phyloP scores from a whole-genome alignment of 2,329 filamentous ascomycete species.

The Venturia effusa region DNA sequence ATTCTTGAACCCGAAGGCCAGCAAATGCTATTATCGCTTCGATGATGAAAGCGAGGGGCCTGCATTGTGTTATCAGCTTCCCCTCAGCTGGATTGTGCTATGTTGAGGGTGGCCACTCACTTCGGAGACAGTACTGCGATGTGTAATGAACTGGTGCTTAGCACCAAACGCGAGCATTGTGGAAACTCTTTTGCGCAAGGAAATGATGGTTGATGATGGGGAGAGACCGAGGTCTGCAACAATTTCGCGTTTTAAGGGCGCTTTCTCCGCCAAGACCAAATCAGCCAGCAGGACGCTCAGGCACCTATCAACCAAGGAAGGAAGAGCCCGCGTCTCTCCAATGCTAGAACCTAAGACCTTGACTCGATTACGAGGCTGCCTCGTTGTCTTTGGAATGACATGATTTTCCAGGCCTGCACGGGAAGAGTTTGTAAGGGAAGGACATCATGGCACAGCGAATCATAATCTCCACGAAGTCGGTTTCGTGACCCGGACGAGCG shows the following conservation, averaged over 20 bases:
- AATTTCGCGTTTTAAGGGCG: neutral
- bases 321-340: neutral
- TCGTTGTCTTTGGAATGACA: neutral
- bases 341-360: neutral
- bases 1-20: neutral
- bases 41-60: neutral
- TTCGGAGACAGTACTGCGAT: too few species aligned
- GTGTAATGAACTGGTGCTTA: too few species aligned
- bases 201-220: neutral
- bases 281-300: neutral
- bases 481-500: too few species aligned
- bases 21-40: neutral
- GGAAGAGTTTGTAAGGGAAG: too few species aligned
- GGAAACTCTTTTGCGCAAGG: too few species aligned
- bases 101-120: too few species aligned
- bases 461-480: too few species aligned
- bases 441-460: too few species aligned
- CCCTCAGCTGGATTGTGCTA: too few species aligned
- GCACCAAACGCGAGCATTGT: too few species aligned
- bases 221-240: neutral
- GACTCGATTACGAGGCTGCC: neutral
- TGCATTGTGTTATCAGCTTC: too few species aligned
- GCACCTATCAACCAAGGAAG: neutral
- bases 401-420: neutral
- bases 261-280: neutral